Evolutionary conservation across 139 green algal species (phyloP).

Genomic region (Chlamydomonas eustigma): DNA sequence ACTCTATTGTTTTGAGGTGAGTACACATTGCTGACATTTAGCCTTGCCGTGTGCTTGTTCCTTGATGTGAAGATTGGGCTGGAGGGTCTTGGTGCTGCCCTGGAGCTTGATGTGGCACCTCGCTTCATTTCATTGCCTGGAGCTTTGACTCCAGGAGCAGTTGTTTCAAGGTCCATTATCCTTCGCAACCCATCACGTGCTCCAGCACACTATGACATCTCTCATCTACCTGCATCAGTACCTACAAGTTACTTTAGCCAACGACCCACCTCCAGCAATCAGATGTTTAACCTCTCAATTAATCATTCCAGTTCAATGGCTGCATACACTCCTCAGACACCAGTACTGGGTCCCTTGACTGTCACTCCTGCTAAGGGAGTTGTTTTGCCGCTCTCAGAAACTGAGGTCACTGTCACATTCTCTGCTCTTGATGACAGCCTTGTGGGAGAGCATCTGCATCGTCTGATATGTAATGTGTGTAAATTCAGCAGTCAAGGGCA

Average conservation of each 20-base stretch:
- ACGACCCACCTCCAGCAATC: not conserved
- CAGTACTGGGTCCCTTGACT: not conserved
- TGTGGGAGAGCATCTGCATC: not conserved
- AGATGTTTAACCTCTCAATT: not conserved
- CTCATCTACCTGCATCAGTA: not conserved
- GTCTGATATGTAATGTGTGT: not conserved
- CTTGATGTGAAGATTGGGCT: slow-evolving; percentile 32
- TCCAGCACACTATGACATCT: slow-evolving; percentile 13
- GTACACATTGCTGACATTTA: too few relatives aligned
- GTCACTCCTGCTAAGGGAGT: not conserved
- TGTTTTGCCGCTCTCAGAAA: not conserved
- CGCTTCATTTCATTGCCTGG: slow-evolving; percentile 23
- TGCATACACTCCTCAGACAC: not conserved
- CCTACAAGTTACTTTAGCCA: too few relatives aligned
- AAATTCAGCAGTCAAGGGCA: slow-evolving; percentile 1
- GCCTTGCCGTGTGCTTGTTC: too few relatives aligned
- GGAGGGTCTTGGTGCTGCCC: slow-evolving; percentile 29
- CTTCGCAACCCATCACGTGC: slow-evolving; percentile 32
- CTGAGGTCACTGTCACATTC: slow-evolving; percentile 4
- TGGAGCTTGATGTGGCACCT: slow-evolving; percentile 24
- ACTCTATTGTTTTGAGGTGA: too few relatives aligned
- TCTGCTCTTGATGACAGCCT: not conserved
- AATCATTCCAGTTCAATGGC: not conserved
- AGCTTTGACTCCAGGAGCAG: slow-evolving; percentile 19
- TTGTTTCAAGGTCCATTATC: not conserved